Evolutionary conservation across 768 basidiomycete genomes (phyloP).

Genomic region (Lentinula aciculospora): DNA sequence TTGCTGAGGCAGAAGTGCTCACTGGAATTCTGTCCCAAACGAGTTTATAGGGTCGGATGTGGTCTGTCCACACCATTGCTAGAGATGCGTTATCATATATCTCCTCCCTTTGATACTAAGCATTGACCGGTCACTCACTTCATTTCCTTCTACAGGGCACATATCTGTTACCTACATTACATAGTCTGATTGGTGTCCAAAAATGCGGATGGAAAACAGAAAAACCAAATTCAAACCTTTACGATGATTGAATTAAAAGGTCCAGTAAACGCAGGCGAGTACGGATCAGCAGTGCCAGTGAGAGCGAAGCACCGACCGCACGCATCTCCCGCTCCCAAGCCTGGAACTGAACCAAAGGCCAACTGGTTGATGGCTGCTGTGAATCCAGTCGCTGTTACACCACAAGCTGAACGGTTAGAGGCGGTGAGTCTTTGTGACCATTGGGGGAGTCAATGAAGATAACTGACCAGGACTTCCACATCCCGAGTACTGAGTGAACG

Average conservation of each 20-base stretch:
- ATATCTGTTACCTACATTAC: constrained; percentile 24
- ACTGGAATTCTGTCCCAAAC: constrained; percentile 45
- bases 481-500: constrained; percentile 52
- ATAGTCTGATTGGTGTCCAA: too few species aligned
- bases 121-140: constrained; percentile 18
- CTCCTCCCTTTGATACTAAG: too few species aligned
- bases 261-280: constrained; percentile 40
- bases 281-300: constrained; percentile 46
- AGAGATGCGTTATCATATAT: neutral
- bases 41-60: constrained; percentile 34
- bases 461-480: constrained; percentile 41
- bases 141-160: constrained; percentile 42
- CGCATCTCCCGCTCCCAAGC: constrained; percentile 49
- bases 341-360: constrained; percentile 45
- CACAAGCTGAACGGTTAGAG: constrained; percentile 36
- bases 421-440: neutral
- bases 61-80: constrained; percentile 53
- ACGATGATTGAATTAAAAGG: constrained; percentile 52
- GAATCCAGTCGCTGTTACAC: constrained; percentile 40
- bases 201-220: too few species aligned
- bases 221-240: too few species aligned
- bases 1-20: too few species aligned
- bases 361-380: constrained; percentile 56
- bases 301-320: constrained; percentile 58
- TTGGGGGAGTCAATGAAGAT: neutral